Base-by-base conservation (phyloP, 495 filamentous ascomycete species). In the Massariosphaeria phaeospora region DNA sequence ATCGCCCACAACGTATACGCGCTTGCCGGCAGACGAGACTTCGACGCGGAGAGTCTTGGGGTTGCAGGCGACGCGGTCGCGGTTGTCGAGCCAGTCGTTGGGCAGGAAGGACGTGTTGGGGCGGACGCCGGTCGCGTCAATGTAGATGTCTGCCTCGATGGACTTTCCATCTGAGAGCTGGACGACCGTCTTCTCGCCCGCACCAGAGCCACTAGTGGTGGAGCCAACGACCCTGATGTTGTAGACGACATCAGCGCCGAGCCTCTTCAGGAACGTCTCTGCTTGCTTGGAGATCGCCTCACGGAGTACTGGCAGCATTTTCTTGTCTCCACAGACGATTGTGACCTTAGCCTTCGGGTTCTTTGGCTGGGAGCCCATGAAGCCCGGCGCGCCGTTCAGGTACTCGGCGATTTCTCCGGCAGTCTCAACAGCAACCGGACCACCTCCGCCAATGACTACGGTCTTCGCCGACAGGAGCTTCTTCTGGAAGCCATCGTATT, bases 401-500 rank as follows among this genome's bases (percentile, higher is more conserved):
- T 53, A 49, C 34, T 67, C 56, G 15, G 62, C 71, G 5, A 80
- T 66, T 53, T 80, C 78, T n/a, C 76, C 78, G 1, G 77, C 77
- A 0, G 69, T 72, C 50, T 81, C 78, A 36, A 88, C 76, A 10
- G 84, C 86, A 2, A 84, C 79, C 3, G 81, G 70, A 0, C 88
- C 88, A 0, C 74, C 86, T 26, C 88, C 88, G 5, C 66, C 69
- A 42, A 79, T 72, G 26, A 79, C 63, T 50, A 90, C 80, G 18
- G 69, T 75, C 43, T 79, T 76, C 18, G 84, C 84, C 1, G 31
- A 53, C 3, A 69, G 56, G 44, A 88, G 75, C 17, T 62, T 36
- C 8, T 73, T 48, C 39, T 77, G 76, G 26, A 58, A 61, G 40
- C 23, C 21, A 13, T 53, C 48, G 39, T 44, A 48, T 24, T 59